Base-by-base conservation (phyloP, 208 protist species). In the Leptomonas pyrrhocoris region DNA sequence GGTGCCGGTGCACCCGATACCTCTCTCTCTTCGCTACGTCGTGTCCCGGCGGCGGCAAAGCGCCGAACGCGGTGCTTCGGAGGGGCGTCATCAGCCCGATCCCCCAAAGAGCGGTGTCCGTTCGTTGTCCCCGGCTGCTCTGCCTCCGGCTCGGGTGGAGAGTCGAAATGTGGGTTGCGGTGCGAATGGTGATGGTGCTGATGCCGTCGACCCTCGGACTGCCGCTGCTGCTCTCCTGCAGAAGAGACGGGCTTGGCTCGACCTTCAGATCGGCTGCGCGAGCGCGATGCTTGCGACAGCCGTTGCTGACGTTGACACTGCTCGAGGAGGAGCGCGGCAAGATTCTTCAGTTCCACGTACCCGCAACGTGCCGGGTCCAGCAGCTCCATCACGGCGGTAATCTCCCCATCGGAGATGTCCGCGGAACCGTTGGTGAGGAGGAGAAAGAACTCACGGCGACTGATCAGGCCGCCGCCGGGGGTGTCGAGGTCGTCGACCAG, bases 331-430 rank as follows among this genome's bases (percentile, higher is more conserved):
- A 71, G 46, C 30, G 56, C 31, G 31, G 63, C 71, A 30, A 77
- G 56, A 57, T 71, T 48, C 12, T 57, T 71, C 18, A 77, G 49
- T n/a, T n/a, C 36, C 13, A 77, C 30, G 49, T 61, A 65, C 16
- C 71, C 71, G 27, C 63, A 48, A 49, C 68, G 51, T 28, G 36
- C 59, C 12, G 88, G 88, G 53, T 94, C 88, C 19, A 94, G 76
- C 65, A 94, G 34, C 36, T 86, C 70, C 46, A 94, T 36, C 18
- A 88, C 72, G 9, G 88, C 85, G 66, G 88, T 77, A 15, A 85
- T 49, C 61, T 91, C 88, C 36, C 76, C 62, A 1, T 71, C 66
- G 7, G 78, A 71, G 46, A 89, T 74, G 38, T 60, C 58, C 6
- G 73, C 58, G 0, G 77, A 76, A 43, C 69, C 79, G 42, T 67